Base-by-base conservation (phyloP, 345 rosid species). In the Atalantia buxifolia region DNA sequence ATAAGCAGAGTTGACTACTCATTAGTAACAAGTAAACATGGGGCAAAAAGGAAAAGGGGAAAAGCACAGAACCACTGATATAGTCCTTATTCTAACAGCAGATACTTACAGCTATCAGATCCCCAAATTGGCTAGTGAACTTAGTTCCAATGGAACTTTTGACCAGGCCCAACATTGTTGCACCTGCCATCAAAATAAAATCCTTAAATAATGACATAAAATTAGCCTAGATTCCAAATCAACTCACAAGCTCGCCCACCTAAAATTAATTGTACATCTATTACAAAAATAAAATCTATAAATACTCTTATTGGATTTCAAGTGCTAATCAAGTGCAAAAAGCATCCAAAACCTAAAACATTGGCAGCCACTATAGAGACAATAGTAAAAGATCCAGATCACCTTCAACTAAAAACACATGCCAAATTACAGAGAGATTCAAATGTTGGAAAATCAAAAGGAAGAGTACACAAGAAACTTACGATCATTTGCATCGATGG, bases 141-240 rank as follows among this genome's bases (percentile, higher is more conserved):
- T 95, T 95, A 71, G 99, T 95, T 13, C 98, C 97, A 66, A 93
- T 92, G 81, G 95, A 90, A 84, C 98, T 95, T 87, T 95, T 92
- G 57, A 95, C 95, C 48, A 95, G 79, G 69, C 93, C 91, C 83
- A 95, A 82, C 89, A 92, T 83, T 67, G 83, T 80, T 72, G 85
- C 86, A 86, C 95, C 95, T 92, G 88, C 66, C 60, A 86, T 22
- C 31, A 19, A 57, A 18, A 42, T n/a, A 7, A 42, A 76, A 1
- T 21, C 2, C 31, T 36, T 65, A 64, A 64, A 28, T 27, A 55
- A 64, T 0, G 24, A 69, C 14, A 33, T 19, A 59, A 12, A 45
- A 45, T 4, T 6, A 30, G n/a, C 30, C 67, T 57, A 14, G 19
- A 33, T n/a, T 65, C 59, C 50, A 31, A 66, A 57, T 60, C 22